Evolutionary conservation across 169 alveolate genomes (phyloP).

Genomic region (Plasmodium adleri): DNA sequence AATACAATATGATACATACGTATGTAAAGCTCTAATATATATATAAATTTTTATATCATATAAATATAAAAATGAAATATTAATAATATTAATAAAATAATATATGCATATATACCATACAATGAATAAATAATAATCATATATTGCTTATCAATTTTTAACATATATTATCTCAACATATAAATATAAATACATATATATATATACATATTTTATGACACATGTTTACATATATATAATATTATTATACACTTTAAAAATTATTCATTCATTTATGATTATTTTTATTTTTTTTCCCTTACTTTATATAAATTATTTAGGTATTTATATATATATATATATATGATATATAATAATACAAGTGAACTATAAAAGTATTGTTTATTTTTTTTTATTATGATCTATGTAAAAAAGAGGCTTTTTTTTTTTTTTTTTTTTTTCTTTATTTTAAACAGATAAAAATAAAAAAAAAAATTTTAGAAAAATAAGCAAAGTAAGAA

Average conservation of each 20-base stretch:
- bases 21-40: too few relatives aligned
- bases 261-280: too few relatives aligned
- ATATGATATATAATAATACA: background rate
- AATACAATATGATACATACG: too few relatives aligned
- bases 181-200: background rate
- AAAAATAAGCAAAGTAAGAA: background rate
- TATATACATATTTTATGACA: background rate
- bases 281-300: constrained; percentile 4
- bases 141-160: too few relatives aligned
- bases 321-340: constrained; percentile 1
- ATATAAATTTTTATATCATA: too few relatives aligned
- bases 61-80: too few relatives aligned
- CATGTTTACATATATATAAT: background rate
- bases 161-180: background rate
- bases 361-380: background rate
- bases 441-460: background rate
- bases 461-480: background rate
- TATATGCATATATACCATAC: too few relatives aligned
- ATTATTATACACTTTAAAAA: background rate
- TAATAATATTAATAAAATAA: too few relatives aligned
- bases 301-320: constrained; percentile 10
- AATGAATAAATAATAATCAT: too few relatives aligned
- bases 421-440: constrained; percentile 5
- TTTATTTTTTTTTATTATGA: background rate
- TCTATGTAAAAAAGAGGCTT: background rate